Percentiles rank a stretch among this genome's conserved stretches.
These are phyloP conservation scores for Xerocomellus intermedius DNA, from an alignment of 768 basidiomycete genomes.

Conservation along the genomic window DNA sequence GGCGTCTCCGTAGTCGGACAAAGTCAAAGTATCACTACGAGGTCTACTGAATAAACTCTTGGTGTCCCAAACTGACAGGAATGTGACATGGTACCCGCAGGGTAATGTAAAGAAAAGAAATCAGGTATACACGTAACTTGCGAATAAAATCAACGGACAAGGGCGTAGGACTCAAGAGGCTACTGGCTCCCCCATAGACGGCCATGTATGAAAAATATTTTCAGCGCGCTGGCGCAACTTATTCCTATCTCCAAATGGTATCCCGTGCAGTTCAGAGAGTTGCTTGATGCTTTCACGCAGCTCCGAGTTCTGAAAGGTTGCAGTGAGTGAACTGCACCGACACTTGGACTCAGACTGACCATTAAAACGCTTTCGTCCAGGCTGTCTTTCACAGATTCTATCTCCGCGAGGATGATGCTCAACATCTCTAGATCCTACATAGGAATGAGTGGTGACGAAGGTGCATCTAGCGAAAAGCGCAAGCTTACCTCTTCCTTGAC, in stretches of 20 bases:
- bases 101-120: not conserved
- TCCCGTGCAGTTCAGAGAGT: constrained; percentile 27
- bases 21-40: constrained; percentile 2
- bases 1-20: not conserved
- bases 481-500: constrained; percentile 23
- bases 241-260: constrained; percentile 32
- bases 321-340: not conserved
- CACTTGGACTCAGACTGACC: constrained; percentile 15
- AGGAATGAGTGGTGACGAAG: not conserved
- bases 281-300: constrained; percentile 22
- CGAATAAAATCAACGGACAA: not conserved
- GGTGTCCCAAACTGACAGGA: not conserved
- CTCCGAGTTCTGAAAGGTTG: constrained; percentile 14
- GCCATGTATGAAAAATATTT: constrained; percentile 15
- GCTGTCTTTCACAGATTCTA: constrained; percentile 25
- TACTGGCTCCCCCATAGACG: not conserved
- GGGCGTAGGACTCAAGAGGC: constrained; percentile 1
- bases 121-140: constrained; percentile 5
- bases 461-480: not conserved
- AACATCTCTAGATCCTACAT: constrained; percentile 25
- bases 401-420: constrained; percentile 30
- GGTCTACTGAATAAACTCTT: not conserved
- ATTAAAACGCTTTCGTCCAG: constrained; percentile 2
- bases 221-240: constrained; percentile 25
- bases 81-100: not conserved